Evolutionary conservation across 2,329 filamentous ascomycete genomes (phyloP).

Genomic region (Bipolaris bicolor): DNA sequence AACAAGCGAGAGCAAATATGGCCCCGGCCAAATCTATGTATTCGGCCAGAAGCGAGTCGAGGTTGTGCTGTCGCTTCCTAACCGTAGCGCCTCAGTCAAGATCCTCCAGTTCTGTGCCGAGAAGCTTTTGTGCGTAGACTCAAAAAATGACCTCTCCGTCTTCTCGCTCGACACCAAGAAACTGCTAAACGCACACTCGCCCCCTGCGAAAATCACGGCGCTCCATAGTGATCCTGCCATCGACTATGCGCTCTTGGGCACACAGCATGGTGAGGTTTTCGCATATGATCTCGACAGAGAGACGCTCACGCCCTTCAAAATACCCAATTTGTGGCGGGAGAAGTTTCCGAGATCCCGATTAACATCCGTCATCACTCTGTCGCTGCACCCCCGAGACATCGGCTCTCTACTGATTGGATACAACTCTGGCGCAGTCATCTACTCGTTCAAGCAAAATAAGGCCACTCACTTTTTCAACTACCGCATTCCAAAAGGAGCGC

Average conservation of each 20-base stretch:
- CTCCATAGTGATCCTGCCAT: constrained; percentile 86
- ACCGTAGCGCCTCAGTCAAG: constrained; percentile 72
- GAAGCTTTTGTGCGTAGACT: constrained; percentile 83
- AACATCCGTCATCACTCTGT: constrained; percentile 73
- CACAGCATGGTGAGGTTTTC: constrained; percentile 81
- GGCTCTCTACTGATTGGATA: constrained; percentile 93
- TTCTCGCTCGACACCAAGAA: constrained; percentile 78
- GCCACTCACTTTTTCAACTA: constrained; percentile 83
- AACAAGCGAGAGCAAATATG: constrained; percentile 85
- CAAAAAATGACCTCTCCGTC: constrained; percentile 81
- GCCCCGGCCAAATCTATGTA: constrained; percentile 85
- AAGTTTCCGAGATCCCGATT: constrained; percentile 70
- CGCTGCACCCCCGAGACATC: constrained; percentile 89
- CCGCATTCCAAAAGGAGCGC: constrained; percentile 77
- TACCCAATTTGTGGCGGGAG: constrained; percentile 86
- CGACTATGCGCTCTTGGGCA: constrained; percentile 89
- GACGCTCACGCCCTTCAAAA: constrained; percentile 74
- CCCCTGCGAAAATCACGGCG: constrained; percentile 75
- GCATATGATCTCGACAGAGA: constrained; percentile 93
- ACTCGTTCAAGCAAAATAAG: constrained; percentile 91
- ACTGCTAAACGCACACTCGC: constrained; percentile 71
- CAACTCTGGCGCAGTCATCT: constrained; percentile 82
- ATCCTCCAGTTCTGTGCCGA: constrained; percentile 84
- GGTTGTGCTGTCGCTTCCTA: constrained; percentile 72
- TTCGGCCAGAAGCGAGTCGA: constrained; percentile 83